Conservation (phyloP, 1,284 basidiomycete species). For the Papiliotrema terrestris region DNA sequence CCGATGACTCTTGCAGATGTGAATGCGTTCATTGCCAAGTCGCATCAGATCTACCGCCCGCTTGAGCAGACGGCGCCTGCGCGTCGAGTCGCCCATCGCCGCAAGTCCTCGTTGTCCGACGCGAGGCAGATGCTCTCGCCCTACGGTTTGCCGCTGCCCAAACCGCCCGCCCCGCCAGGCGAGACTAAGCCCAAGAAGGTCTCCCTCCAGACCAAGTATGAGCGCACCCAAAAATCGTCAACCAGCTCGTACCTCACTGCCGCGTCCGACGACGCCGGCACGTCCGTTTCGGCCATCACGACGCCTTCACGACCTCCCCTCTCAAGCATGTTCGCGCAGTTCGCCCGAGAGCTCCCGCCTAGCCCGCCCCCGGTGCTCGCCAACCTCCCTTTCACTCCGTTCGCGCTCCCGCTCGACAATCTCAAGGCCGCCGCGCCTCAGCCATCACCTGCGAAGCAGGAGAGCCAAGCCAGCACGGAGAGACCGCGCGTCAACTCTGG, state of each 20-base stretch:
- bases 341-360: slow-evolving; percentile 17
- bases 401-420: slow-evolving; percentile 3
- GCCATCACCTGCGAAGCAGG: background rate
- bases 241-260: slow-evolving; percentile 11
- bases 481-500: slow-evolving; percentile 22
- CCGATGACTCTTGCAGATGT: slow-evolving; percentile 26
- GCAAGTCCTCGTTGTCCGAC: slow-evolving; percentile 26
- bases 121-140: slow-evolving; percentile 23
- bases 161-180: slow-evolving; percentile 4
- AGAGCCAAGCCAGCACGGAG: background rate
- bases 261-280: background rate
- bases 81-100: slow-evolving; percentile 20
- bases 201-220: slow-evolving; percentile 35
- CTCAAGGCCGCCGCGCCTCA: slow-evolving; percentile 2
- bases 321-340: slow-evolving; percentile 28
- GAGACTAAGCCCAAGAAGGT: slow-evolving; percentile 20
- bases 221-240: slow-evolving; percentile 29
- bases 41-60: slow-evolving; percentile 29
- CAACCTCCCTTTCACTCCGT: slow-evolving; percentile 5
- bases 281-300: background rate
- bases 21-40: slow-evolving; percentile 32
- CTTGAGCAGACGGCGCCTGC: slow-evolving; percentile 14
- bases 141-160: slow-evolving; percentile 27
- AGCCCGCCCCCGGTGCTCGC: slow-evolving; percentile 6
- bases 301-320: slow-evolving; percentile 7